Conservation (phyloP, 2,329 filamentous ascomycete species). For the Aspergillus fumigatus region DNA sequence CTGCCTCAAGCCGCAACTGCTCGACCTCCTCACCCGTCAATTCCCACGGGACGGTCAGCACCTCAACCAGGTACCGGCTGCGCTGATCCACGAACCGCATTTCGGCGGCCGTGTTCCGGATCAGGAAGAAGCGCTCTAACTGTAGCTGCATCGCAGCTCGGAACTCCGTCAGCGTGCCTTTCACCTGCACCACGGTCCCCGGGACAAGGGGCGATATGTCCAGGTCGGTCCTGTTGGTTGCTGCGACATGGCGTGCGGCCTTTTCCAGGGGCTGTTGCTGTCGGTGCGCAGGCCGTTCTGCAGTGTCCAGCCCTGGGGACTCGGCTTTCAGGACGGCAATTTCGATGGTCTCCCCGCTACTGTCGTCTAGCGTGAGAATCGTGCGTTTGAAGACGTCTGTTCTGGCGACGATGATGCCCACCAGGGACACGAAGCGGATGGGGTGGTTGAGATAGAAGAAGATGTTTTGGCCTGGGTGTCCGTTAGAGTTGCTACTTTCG, state of each 20-base stretch:
- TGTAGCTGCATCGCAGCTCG: slow-evolving; percentile 49
- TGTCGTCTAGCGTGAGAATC: slow-evolving; percentile 57
- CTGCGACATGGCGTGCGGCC: slow-evolving; percentile 7
- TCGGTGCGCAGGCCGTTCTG: neutral
- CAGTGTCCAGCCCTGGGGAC: neutral
- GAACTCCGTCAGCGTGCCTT: slow-evolving; percentile 53
- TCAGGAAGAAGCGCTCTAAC: slow-evolving; percentile 48
- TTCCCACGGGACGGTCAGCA: slow-evolving; percentile 52
- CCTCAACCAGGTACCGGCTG: slow-evolving; percentile 45
- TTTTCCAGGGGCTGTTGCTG: slow-evolving; percentile 3
- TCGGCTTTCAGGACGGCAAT: slow-evolving; percentile 43
- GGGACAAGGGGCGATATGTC: slow-evolving; percentile 44
- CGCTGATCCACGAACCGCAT: slow-evolving; percentile 50
- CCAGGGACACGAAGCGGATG: slow-evolving; percentile 68
- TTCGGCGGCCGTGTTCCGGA: slow-evolving; percentile 53
- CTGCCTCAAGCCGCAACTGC: slow-evolving; percentile 38
- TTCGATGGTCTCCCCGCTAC: slow-evolving; percentile 56
- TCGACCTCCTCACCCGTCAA: slow-evolving; percentile 43
- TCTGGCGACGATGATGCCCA: slow-evolving; percentile 63
- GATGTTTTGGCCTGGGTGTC: slow-evolving; percentile 46
- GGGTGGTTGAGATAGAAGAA: slow-evolving; percentile 70
- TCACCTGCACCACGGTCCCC: slow-evolving; percentile 52
- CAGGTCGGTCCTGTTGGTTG: slow-evolving; percentile 35
- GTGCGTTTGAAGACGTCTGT: slow-evolving; percentile 51
- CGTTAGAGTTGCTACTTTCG: slow-evolving; percentile 1